Conservation (phyloP, 1,284 basidiomycete species). For the Apiotrichum sp. region DNA sequence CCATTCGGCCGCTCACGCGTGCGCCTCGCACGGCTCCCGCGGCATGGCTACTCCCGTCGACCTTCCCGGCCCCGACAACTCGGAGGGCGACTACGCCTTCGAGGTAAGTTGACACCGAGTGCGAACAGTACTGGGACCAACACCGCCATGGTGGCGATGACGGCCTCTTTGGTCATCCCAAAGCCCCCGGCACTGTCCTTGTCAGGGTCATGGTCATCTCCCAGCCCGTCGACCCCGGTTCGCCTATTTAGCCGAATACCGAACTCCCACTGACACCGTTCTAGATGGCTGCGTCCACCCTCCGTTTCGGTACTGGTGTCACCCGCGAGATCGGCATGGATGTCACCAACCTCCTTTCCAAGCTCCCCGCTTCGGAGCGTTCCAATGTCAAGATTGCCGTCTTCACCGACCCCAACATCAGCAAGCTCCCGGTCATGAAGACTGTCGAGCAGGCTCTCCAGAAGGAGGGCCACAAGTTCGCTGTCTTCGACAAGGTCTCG, state of each 20-base stretch:
- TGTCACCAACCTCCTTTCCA: constrained; percentile 30
- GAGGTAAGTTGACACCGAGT: constrained; percentile 56
- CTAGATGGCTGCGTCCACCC: constrained; percentile 82
- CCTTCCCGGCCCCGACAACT: constrained; percentile 45
- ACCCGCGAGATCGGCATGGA: constrained; percentile 74
- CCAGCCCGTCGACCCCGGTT: neutral
- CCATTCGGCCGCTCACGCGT: constrained; percentile 22
- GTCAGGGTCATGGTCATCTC: neutral
- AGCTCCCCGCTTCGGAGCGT: constrained; percentile 26
- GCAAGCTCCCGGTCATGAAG: constrained; percentile 74
- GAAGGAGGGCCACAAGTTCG: constrained; percentile 53
- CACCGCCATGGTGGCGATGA: too few relatives aligned
- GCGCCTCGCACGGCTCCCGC: constrained; percentile 12
- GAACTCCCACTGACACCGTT: constrained; percentile 6
- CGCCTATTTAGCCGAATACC: neutral
- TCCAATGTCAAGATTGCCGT: constrained; percentile 67
- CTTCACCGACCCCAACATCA: constrained; percentile 83
- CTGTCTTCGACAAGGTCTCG: constrained; percentile 76
- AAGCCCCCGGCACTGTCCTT: too few relatives aligned
- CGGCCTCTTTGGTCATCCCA: too few relatives aligned
- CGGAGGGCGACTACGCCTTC: constrained; percentile 89
- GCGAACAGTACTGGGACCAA: too few relatives aligned
- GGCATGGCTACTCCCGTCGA: constrained; percentile 73
- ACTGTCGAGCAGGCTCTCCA: constrained; percentile 49
- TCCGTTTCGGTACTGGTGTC: constrained; percentile 82